These are phyloP conservation scores for Coprinellus micaceus DNA, from an alignment of 768 basidiomycete species.

Conservation along the genomic window DNA sequence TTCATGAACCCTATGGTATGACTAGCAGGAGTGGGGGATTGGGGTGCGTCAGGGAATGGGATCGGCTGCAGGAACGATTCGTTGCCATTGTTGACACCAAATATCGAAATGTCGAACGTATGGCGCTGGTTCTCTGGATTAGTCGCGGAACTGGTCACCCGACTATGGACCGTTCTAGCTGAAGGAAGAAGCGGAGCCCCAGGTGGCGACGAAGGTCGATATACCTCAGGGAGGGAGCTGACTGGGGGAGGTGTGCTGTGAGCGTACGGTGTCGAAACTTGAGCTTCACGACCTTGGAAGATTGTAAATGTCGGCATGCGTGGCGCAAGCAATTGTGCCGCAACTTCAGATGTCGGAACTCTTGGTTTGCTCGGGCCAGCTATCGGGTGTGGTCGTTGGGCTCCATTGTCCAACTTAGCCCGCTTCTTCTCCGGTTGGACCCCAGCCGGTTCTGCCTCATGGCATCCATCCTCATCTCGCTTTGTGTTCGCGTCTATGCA, in stretches of 20 bases:
- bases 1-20: slow-evolving; percentile 22
- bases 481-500: slow-evolving; percentile 42
- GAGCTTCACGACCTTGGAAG: slow-evolving; percentile 41
- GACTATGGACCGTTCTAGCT: slow-evolving; percentile 12
- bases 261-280: slow-evolving; percentile 22
- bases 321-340: slow-evolving; percentile 16
- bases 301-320: slow-evolving; percentile 44
- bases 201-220: slow-evolving; percentile 37
- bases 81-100: slow-evolving; percentile 49
- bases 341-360: slow-evolving; percentile 10
- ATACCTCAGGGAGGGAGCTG: slow-evolving; percentile 51
- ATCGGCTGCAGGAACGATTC: slow-evolving; percentile 41
- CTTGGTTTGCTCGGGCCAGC: slow-evolving; percentile 3
- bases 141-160: slow-evolving; percentile 43
- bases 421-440: slow-evolving; percentile 53
- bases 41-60: slow-evolving; percentile 54
- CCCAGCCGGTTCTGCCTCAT: slow-evolving; percentile 34
- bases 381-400: too few species aligned
- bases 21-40: slow-evolving; percentile 53
- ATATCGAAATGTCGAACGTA: slow-evolving; percentile 50
- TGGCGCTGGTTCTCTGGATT: slow-evolving; percentile 48
- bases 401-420: slow-evolving; percentile 27
- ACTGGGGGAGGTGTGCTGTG: slow-evolving; percentile 44
- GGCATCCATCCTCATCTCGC: slow-evolving; percentile 33
- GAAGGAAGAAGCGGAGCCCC: slow-evolving; percentile 16